Evolutionary conservation across 2,329 filamentous ascomycete species (phyloP), one percentile per base, ranked within the genome.

Genomic region (Cladophialophora immunda): DNA sequence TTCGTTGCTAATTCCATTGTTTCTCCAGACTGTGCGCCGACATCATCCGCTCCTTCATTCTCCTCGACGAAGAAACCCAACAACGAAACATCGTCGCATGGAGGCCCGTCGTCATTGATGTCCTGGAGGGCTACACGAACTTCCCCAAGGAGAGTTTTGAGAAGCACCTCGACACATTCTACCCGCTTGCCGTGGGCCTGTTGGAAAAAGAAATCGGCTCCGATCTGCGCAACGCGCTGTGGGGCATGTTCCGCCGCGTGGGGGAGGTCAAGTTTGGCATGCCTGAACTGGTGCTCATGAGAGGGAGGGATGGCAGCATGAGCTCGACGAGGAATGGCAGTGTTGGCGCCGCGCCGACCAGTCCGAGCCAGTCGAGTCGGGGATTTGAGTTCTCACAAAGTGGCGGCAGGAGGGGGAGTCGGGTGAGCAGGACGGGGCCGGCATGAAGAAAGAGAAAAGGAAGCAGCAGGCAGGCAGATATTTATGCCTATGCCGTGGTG

Each of bases 61-160:
- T 86, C 3, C 88, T 99, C 2, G 95, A 98, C 76, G 94, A 97
- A 78, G 96, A 99, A 76, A 96, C 92, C 30, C 95, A 99, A 79
- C 94, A 98, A 77, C 87, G 95, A 64, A 99, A 99, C 79, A 97
- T 99, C 63, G 88, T 96, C 29, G 97, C 96, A 0, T 99, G 95
- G 95, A 86, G 95, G 19, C 95, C 95, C 0, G 95, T 99, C 0
- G 95, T 99, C 1, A 93, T 99, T 19, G 95, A 97, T 76, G 95
- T 99, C 8, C 84, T 99, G 9, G 94, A 99, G 75, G 95, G 95
- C 1, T 98, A 94, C 77, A 89, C 90, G 0, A 90, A 88, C 6
- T 97, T 98, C 81, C 92, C 93, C 0, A 85, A 87, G 19, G 85
- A 89, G 27, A 92, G 92, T 52, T 99, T 99, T 74, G 87, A 87